Percentiles rank a stretch among this genome's conserved stretches.
Conservation (phyloP, 2,329 filamentous ascomycete species). For the Sporothrix brunneoviolacea region DNA sequence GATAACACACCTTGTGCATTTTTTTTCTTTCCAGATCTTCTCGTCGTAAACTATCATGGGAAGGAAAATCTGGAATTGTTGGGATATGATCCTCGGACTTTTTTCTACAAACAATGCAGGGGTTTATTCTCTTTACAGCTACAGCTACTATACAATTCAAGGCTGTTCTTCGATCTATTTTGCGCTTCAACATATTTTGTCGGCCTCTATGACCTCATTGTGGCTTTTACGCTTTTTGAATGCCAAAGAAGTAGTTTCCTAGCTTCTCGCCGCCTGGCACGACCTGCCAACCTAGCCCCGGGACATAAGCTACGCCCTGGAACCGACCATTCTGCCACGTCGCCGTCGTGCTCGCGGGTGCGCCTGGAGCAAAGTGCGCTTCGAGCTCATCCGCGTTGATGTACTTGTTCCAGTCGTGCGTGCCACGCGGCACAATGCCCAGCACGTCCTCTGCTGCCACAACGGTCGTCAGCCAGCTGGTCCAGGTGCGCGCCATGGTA, state of each 20-base stretch:
- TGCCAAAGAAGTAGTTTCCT: conserved; percentile 94
- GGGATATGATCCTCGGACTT: no score
- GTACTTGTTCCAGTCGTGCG: conserved; percentile 96
- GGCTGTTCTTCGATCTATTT: no score
- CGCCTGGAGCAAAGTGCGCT: conserved; percentile 38
- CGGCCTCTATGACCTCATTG: not conserved
- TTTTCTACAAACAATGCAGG: no score
- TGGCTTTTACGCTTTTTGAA: conserved; percentile 41
- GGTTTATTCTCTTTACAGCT: no score
- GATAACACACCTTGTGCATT: no score
- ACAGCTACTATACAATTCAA: no score
- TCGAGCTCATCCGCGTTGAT: conserved; percentile 77
- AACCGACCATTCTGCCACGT: conserved; percentile 54
- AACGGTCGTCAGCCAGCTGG: conserved; percentile 88
- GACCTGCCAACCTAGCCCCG: conserved; percentile 82
- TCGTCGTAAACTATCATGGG: no score
- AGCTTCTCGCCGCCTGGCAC: conserved; percentile 73
- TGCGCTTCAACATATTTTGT: no score
- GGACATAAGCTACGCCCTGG: conserved; percentile 84
- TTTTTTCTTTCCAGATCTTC: no score
- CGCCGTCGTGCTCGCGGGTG: conserved; percentile 21
- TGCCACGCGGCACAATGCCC: conserved; percentile 82
- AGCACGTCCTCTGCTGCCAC: conserved; percentile 83
- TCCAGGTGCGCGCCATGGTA: conserved; percentile 85
- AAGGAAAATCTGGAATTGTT: no score